phyloP scores from a whole-genome alignment of 192 early-diverging fungal species.

The Chytriomyces hyalinus region DNA sequence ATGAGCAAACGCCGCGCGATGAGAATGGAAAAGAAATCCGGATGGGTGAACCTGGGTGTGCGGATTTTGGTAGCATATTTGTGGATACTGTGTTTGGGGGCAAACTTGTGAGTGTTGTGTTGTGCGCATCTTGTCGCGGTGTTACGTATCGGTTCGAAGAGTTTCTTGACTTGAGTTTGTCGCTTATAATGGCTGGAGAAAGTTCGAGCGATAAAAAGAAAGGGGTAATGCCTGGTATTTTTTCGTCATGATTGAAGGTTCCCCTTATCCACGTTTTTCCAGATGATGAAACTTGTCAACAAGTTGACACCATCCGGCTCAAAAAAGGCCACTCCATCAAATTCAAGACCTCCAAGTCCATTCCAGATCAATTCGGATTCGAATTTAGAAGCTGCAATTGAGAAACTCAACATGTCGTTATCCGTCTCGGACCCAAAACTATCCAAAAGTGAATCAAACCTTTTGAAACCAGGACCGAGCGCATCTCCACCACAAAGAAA shows the following conservation, averaged over 20 bases:
- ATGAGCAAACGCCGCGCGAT: conserved; percentile 53
- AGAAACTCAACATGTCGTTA: neutral
- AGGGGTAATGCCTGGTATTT: conserved; percentile 6
- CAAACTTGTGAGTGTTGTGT: conserved; percentile 64
- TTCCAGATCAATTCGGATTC: neutral
- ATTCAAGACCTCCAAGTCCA: conserved; percentile 16
- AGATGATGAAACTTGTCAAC: conserved; percentile 12
- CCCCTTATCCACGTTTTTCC: conserved; percentile 7
- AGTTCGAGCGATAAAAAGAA: conserved; percentile 13
- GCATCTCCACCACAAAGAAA: neutral
- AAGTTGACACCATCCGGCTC: conserved; percentile 18
- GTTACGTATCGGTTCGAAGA: conserved; percentile 64
- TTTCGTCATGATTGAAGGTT: conserved; percentile 9
- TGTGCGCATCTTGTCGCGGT: conserved; percentile 69
- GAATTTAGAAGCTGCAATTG: conserved; percentile 6
- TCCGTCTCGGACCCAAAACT: neutral
- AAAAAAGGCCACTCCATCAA: neutral
- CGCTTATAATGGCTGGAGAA: conserved; percentile 42
- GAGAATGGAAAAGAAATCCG: conserved; percentile 19
- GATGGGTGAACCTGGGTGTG: neutral
- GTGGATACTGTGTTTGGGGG: conserved; percentile 75
- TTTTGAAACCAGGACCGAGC: neutral
- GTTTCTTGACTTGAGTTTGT: conserved; percentile 67
- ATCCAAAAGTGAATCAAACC: neutral
- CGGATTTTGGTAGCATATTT: conserved; percentile 47